Conservation (phyloP, 73 alveolate species). For the Tetrahymena borealis region DNA sequence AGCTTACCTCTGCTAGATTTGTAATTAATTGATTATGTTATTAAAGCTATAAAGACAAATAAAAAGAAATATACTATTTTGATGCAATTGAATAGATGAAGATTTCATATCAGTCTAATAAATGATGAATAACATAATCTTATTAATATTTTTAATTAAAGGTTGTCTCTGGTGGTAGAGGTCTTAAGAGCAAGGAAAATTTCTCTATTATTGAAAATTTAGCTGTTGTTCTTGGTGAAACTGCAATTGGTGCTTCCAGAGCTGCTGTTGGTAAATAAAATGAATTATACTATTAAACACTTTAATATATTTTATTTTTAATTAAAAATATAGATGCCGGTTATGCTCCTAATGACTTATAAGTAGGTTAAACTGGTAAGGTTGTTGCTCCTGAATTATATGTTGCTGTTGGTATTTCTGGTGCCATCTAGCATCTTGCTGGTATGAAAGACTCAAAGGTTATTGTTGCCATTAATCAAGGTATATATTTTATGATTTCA, state of each 20-base stretch:
- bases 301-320: neutral
- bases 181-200: conserved; percentile 66
- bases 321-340: conserved; percentile 58
- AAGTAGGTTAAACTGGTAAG: conserved; percentile 93
- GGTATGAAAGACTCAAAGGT: conserved; percentile 93
- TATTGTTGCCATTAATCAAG: conserved; percentile 91
- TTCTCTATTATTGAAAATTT: conserved; percentile 60
- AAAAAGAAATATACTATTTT: neutral
- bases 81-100: no score
- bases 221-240: conserved; percentile 61
- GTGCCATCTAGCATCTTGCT: conserved; percentile 94
- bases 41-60: neutral
- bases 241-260: conserved; percentile 87
- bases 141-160: neutral
- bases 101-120: no score
- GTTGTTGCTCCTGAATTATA: conserved; percentile 94
- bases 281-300: neutral
- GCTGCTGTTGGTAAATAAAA: conserved; percentile 77
- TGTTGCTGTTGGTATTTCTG: conserved; percentile 92
- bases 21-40: neutral
- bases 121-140: no score
- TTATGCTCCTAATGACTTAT: conserved; percentile 73
- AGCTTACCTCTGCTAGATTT: conserved; percentile 65
- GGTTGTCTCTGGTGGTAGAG: conserved; percentile 82
- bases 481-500: neutral